Conservation (phyloP, 176 grass and related monocot species). For the Poa annua region DNA sequence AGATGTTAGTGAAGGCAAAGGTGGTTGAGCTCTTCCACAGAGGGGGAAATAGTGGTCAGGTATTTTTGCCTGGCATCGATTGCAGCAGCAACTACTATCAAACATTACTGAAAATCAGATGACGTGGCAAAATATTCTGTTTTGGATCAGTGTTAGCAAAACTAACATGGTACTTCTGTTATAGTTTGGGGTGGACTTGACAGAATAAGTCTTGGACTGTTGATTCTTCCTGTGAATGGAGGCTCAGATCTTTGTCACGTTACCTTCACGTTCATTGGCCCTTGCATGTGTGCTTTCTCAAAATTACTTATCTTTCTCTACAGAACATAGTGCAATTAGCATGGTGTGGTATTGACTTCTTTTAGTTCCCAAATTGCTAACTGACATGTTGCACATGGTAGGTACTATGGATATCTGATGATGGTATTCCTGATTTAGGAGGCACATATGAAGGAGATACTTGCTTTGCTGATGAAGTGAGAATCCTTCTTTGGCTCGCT, state of each 20-base stretch:
- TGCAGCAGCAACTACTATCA: slow-evolving; percentile 1
- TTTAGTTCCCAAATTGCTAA: slow-evolving; percentile 23
- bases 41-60: no score
- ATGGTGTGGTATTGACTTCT: slow-evolving; percentile 8
- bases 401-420: slow-evolving; percentile 98
- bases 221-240: background rate
- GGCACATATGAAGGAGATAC: slow-evolving; percentile 93
- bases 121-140: background rate
- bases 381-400: slow-evolving; percentile 41
- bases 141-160: slow-evolving; percentile 14
- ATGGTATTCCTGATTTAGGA: slow-evolving; percentile 97
- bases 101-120: background rate
- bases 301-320: background rate
- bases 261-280: slow-evolving; percentile 27
- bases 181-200: slow-evolving; percentile 17
- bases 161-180: slow-evolving; percentile 14
- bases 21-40: no score
- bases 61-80: background rate
- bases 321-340: slow-evolving; percentile 5
- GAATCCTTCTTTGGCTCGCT: slow-evolving; percentile 36
- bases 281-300: slow-evolving; percentile 17
- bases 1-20: background rate
- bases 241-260: background rate
- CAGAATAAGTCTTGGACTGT: background rate
- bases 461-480: slow-evolving; percentile 98